Conservation (phyloP, 305 asterid species). For the Fraxinus albicans region DNA sequence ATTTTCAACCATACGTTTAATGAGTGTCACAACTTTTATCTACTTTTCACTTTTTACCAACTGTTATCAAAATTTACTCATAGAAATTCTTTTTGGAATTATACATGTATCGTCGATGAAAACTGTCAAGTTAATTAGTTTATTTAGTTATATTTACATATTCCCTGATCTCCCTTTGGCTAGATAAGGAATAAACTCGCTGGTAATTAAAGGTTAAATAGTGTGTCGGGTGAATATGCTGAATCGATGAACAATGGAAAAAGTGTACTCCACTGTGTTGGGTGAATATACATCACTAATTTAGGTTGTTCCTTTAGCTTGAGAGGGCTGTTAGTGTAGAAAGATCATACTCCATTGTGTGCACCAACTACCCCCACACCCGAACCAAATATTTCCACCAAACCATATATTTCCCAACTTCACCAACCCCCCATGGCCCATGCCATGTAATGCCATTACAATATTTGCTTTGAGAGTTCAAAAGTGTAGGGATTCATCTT, state of each 20-base stretch:
- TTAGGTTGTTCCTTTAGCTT: neutral
- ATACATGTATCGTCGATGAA: no score
- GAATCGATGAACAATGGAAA: neutral
- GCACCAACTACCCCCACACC: neutral
- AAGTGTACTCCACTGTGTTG: no score
- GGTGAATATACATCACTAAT: no score
- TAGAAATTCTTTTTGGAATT: no score
- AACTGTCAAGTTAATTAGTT: no score
- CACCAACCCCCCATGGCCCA: neutral
- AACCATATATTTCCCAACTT: neutral
- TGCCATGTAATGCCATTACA: neutral
- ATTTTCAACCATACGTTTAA: no score
- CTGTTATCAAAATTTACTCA: no score
- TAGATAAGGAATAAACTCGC: neutral
- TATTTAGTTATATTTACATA: no score
- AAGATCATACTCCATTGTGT: neutral
- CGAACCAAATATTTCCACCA: neutral
- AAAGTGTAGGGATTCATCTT: neutral
- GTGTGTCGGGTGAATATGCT: no score
- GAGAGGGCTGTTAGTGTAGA: neutral
- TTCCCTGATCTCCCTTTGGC: neutral
- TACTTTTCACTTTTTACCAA: no score
- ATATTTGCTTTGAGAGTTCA: neutral
- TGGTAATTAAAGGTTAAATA: neutral
- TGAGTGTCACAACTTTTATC: no score